phyloP scores from a whole-genome alignment of 2,329 filamentous ascomycete genomes.

The Pseudocercospora eumusae region DNA sequence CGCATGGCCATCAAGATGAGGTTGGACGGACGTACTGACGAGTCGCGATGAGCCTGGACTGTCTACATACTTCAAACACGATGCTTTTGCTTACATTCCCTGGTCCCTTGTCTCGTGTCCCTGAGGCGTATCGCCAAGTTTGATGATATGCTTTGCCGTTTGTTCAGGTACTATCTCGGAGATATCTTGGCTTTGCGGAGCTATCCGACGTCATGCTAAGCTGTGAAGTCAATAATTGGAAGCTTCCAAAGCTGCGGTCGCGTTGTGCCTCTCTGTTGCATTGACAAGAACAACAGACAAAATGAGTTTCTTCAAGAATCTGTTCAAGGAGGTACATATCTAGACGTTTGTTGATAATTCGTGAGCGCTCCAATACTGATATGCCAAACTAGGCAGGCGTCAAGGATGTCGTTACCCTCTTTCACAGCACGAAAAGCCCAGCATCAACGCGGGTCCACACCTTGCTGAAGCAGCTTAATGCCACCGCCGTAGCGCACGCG shows the following conservation, averaged over 20 bases:
- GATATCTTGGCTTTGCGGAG: not conserved
- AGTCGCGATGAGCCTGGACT: constrained; percentile 8
- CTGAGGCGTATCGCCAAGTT: not conserved
- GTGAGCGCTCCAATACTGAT: not conserved
- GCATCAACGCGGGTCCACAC: constrained; percentile 72
- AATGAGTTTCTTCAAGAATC: constrained; percentile 50
- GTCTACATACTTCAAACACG: constrained; percentile 11
- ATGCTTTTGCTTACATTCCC: not conserved
- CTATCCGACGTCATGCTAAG: constrained; percentile 3
- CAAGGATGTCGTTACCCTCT: constrained; percentile 88
- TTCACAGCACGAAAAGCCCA: constrained; percentile 77
- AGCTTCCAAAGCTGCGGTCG: not conserved
- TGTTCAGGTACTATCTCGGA: not conserved
- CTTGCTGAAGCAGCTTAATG: constrained; percentile 77
- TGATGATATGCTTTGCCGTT: not conserved
- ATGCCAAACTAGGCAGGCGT: constrained; percentile 41
- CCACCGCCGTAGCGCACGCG: constrained; percentile 65
- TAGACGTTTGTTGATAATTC: not conserved
- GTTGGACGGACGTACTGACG: constrained; percentile 1
- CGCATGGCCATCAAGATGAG: not conserved
- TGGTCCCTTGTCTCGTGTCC: not conserved
- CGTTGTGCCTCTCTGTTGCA: not conserved
- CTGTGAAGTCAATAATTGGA: not conserved
- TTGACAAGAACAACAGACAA: not conserved
- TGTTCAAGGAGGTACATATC: constrained; percentile 49